Conservation (phyloP, 2,329 filamentous ascomycete species). For the Colletotrichum gloeosporioides region DNA sequence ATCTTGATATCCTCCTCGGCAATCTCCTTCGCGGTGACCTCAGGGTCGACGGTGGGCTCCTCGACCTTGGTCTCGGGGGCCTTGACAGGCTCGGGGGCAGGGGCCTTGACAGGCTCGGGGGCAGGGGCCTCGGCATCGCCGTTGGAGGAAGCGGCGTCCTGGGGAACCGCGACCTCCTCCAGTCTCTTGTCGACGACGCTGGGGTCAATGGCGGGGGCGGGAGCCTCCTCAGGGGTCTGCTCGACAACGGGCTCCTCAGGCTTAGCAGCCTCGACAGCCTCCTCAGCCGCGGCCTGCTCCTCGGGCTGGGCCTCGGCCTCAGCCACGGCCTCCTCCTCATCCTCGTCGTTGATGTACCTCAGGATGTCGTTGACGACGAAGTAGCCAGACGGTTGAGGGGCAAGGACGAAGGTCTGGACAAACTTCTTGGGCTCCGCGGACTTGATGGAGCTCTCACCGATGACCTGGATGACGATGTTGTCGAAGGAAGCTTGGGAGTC, state of each 20-base stretch:
- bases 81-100: slow-evolving; percentile 42
- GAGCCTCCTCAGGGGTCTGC: slow-evolving; percentile 26
- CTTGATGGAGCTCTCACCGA: slow-evolving; percentile 97
- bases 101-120: slow-evolving; percentile 37
- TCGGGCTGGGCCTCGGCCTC: slow-evolving; percentile 36
- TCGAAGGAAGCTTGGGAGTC: slow-evolving; percentile 92
- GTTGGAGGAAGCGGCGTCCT: slow-evolving; percentile 39
- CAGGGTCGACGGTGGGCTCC: slow-evolving; percentile 43
- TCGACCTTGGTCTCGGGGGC: slow-evolving; percentile 25
- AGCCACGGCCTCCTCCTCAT: slow-evolving; percentile 68
- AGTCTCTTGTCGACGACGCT: slow-evolving; percentile 76
- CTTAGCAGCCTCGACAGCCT: slow-evolving; percentile 43
- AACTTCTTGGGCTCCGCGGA: slow-evolving; percentile 92
- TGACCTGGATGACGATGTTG: slow-evolving; percentile 97
- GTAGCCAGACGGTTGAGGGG: slow-evolving; percentile 94
- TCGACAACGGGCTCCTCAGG: slow-evolving; percentile 32
- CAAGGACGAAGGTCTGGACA: slow-evolving; percentile 96
- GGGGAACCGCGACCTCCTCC: slow-evolving; percentile 60
- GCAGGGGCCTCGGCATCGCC: slow-evolving; percentile 36
- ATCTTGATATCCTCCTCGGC: slow-evolving; percentile 62
- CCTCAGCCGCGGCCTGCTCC: slow-evolving; percentile 47
- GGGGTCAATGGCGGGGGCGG: slow-evolving; percentile 42
- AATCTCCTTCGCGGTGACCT: slow-evolving; percentile 57
- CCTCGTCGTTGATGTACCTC: slow-evolving; percentile 86
- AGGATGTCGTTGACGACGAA: slow-evolving; percentile 99